Evolutionary conservation across 805 yeast genomes (phyloP).

Genomic region (Nematodospora valgi): DNA sequence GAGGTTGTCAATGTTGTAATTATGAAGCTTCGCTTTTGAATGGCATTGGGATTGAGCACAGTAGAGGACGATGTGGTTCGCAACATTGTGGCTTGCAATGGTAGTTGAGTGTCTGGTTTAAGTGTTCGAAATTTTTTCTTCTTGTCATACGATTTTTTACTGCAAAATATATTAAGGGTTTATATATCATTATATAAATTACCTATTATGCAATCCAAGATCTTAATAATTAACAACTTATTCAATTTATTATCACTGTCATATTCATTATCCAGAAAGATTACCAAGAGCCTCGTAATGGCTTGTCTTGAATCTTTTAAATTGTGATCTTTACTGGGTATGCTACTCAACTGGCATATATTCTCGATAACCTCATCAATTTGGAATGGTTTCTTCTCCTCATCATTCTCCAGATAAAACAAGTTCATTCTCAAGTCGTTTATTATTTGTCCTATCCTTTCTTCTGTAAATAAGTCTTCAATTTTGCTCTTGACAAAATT

Average conservation of each 20-base stretch:
- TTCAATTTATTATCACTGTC: conserved; percentile 14
- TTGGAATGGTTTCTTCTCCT: conserved; percentile 4
- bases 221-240: conserved; percentile 17
- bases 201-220: conserved; percentile 20
- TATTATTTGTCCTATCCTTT: conserved; percentile 2
- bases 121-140: too few species aligned
- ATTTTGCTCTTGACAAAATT: conserved; percentile 2
- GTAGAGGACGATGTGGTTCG: neutral
- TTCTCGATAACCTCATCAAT: conserved; percentile 14
- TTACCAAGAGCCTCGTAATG: conserved; percentile 14
- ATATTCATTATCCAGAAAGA: conserved; percentile 14
- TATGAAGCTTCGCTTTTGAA: conserved; percentile 1
- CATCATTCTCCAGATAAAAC: conserved; percentile 7
- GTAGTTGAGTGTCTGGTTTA: too few species aligned
- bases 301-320: conserved; percentile 13
- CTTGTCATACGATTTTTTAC: too few species aligned
- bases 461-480: neutral
- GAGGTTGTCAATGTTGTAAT: conserved; percentile 6
- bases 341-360: conserved; percentile 9
- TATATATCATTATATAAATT: conserved; percentile 21
- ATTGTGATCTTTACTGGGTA: conserved; percentile 1
- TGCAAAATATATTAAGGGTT: too few species aligned
- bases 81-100: conserved; percentile 4
- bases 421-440: conserved; percentile 7
- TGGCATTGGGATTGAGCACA: neutral